These are phyloP conservation scores for Escallonia rubra DNA, from an alignment of 129 eudicot species.

Conservation along the genomic window DNA sequence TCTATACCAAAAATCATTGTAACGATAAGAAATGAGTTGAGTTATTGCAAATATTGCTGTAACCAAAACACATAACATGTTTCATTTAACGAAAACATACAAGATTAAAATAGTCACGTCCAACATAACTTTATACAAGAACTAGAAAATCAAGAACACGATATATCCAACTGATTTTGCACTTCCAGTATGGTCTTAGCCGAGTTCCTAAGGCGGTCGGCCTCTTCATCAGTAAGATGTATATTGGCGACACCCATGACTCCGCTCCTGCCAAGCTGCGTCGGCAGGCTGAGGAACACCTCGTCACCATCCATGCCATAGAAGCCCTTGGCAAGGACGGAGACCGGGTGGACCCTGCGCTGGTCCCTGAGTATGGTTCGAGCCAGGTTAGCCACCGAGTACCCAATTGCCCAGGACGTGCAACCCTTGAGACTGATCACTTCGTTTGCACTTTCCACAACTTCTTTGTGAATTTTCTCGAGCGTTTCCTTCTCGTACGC, in stretches of 20 bases:
- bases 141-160: too few species aligned
- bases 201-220: constrained; percentile 39
- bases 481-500: constrained; percentile 64
- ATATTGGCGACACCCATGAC: constrained; percentile 77
- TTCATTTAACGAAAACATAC: too few species aligned
- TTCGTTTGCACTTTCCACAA: constrained; percentile 74
- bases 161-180: constrained; percentile 60
- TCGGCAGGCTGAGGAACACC: constrained; percentile 75
- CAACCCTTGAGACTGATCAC: constrained; percentile 83
- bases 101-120: too few species aligned
- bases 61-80: too few species aligned
- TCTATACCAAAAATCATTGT: too few species aligned
- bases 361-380: constrained; percentile 70
- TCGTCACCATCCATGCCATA: constrained; percentile 65
- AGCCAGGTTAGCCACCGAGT: constrained; percentile 80
- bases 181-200: constrained; percentile 72
- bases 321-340: constrained; percentile 77
- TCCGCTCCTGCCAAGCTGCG: constrained; percentile 76
- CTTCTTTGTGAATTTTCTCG: constrained; percentile 68
- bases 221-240: constrained; percentile 67
- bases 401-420: constrained; percentile 97
- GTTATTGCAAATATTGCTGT: too few species aligned
- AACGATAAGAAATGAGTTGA: too few species aligned
- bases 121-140: too few species aligned
- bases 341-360: constrained; percentile 78